Percentiles rank a stretch among this genome's conserved stretches.
Conservation (phyloP, 148 eudicot species). For the Silene uniflora region DNA sequence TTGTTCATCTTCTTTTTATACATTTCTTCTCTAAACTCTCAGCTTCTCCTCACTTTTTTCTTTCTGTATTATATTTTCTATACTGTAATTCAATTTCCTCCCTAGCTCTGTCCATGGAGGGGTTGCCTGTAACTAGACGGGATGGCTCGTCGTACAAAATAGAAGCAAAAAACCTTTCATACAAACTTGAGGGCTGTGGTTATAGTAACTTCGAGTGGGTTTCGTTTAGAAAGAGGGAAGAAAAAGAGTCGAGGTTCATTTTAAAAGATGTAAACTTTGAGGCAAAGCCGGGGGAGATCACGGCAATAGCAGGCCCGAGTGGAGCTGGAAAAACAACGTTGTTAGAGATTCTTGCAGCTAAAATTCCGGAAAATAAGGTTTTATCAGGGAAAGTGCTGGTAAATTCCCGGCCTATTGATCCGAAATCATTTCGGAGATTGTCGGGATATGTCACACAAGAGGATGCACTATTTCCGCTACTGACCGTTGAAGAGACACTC, state of each 20-base stretch:
- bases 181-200: constrained; percentile 28
- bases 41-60: constrained; percentile 12
- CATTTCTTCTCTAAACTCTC: constrained; percentile 9
- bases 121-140: constrained; percentile 44
- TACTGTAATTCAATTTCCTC: not conserved
- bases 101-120: constrained; percentile 35
- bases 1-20: constrained; percentile 55
- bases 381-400: constrained; percentile 56
- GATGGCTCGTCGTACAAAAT: constrained; percentile 39
- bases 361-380: constrained; percentile 30
- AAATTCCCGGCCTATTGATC: constrained; percentile 43
- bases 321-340: constrained; percentile 96
- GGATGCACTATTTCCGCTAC: constrained; percentile 69
- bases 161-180: constrained; percentile 50
- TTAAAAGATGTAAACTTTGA: constrained; percentile 63
- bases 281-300: constrained; percentile 73
- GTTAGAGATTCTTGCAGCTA: constrained; percentile 70
- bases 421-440: constrained; percentile 35
- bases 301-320: constrained; percentile 91
- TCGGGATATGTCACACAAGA: constrained; percentile 91
- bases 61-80: not conserved
- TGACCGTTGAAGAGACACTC: constrained; percentile 93
- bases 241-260: constrained; percentile 37
- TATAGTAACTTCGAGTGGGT: constrained; percentile 28
- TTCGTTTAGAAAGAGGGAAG: constrained; percentile 8